Percentiles rank a stretch among this genome's conserved stretches.
Evolutionary conservation across 805 yeast species (phyloP).

Genomic region (Wickerhamiella hasegawae): DNA sequence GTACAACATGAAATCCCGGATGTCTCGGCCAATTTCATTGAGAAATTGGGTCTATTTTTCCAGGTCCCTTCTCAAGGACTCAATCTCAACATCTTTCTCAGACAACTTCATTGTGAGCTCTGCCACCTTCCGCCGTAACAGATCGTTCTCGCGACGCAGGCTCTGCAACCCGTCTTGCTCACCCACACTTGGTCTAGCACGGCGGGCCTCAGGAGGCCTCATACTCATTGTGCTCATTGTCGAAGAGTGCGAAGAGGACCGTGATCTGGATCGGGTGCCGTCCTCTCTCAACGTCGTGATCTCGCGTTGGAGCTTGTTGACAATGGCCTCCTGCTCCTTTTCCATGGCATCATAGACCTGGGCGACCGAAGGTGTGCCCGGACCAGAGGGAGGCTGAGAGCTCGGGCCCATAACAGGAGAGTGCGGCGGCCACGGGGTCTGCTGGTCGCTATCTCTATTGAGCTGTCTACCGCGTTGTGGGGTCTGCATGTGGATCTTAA

Average conservation of each 20-base stretch:
- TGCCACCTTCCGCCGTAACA: conserved; percentile 9
- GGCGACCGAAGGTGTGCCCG: neutral
- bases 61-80: neutral
- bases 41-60: neutral
- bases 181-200: conserved; percentile 4
- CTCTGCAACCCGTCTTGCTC: conserved; percentile 5
- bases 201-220: conserved; percentile 12
- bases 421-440: neutral
- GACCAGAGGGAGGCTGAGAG: neutral
- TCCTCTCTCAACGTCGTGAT: conserved; percentile 36
- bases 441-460: neutral
- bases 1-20: neutral
- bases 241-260: conserved; percentile 18
- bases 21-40: neutral
- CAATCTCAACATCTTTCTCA: conserved; percentile 8
- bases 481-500: no score
- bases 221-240: conserved; percentile 15
- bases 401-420: neutral
- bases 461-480: neutral
- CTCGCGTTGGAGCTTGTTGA: conserved; percentile 47
- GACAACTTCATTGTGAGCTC: conserved; percentile 9
- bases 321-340: conserved; percentile 62
- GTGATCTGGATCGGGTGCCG: conserved; percentile 17
- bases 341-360: conserved; percentile 32
- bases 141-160: conserved; percentile 13